Evolutionary conservation across 106 monocot species (phyloP), one percentile per base, ranked within the genome.

Genomic region (Phalaenopsis aphrodite): DNA sequence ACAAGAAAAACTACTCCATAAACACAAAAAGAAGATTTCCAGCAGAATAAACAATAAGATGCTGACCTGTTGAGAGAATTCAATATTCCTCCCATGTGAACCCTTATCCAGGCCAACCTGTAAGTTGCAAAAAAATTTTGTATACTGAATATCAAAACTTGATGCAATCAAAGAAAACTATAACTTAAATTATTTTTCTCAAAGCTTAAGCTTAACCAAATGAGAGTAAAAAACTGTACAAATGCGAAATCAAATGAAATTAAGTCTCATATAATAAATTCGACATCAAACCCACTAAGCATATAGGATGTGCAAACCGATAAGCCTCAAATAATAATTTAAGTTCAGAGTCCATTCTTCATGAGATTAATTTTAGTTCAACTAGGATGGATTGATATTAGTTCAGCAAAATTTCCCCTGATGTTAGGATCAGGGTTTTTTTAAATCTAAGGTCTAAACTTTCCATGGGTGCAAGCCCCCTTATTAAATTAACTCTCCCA

Each of bases 31-130:
- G 15, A 65, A 9, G 21, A 5, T 3, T 55, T 47, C 2, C 38
- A 12, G n/a, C 38, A n/a, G 43, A 5, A 23, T 56, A 8, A 24
- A 42, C 42, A 45, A 79, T 52, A 75, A 45, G 12, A 16, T 36
- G 67, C 85, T 58, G 5, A 97, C 97, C 97, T 94, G 98, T 43
- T 84, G 83, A 5, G 61, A 30, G 72, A 94, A 94, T 55, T 94
- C 89, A 85, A 98, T 88, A 64, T 82, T 77, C 83, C 85, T 90
- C 38, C 92, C 98, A 82, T 91, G 90, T 68, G 92, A 90, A 81
- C 98, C 94, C 78, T 94, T 98, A 85, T 98, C 98, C 42, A 98
- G 65, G 75, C 98, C 98, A 83, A 91, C 91, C 97, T 97, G 84
- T 24, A 84, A 38, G n/a, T 30, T 3, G 41, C 46, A 4, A 80